phyloP scores from a whole-genome alignment of 2,329 filamentous ascomycete genomes.

The Sphaerulina vaccinii region DNA sequence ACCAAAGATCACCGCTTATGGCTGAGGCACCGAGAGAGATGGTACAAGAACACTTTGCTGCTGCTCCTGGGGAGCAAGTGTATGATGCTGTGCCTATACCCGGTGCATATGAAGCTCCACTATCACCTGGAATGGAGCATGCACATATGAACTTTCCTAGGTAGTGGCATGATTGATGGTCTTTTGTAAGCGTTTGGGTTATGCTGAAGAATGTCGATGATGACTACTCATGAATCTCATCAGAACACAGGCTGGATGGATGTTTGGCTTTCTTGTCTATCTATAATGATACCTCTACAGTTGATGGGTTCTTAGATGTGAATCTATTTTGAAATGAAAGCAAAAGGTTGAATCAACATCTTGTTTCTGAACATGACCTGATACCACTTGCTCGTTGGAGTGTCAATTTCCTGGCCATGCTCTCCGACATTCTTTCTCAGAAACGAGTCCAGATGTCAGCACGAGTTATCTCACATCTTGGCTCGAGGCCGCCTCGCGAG shows the following conservation, averaged over 20 bases:
- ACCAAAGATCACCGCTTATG: conserved; percentile 43
- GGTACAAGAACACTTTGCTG: conserved; percentile 63
- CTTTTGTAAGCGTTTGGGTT: conserved; percentile 7
- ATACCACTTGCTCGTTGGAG: background rate
- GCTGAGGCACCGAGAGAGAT: conserved; percentile 44
- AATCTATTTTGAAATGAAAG: conserved; percentile 9
- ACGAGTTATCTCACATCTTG: too few relatives aligned
- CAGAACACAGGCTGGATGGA: conserved; percentile 5
- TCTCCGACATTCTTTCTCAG: too few relatives aligned
- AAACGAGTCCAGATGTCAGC: too few relatives aligned
- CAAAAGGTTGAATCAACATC: conserved; percentile 12
- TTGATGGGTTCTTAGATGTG: too few relatives aligned
- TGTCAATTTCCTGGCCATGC: background rate
- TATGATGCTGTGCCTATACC: conserved; percentile 89
- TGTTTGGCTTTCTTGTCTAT: conserved; percentile 8
- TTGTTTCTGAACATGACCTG: background rate
- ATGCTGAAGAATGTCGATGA: conserved; percentile 10
- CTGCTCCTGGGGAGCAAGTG: conserved; percentile 75
- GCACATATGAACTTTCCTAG: conserved; percentile 20
- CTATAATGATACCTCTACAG: conserved; percentile 26
- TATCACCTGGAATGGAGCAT: conserved; percentile 24
- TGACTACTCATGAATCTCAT: conserved; percentile 3
- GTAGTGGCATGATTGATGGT: conserved; percentile 3
- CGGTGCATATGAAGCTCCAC: conserved; percentile 62
- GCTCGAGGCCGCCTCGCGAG: too few relatives aligned